Base-by-base conservation (phyloP, 345 rosid genomes). In the Euphorbia pulcherrima region DNA sequence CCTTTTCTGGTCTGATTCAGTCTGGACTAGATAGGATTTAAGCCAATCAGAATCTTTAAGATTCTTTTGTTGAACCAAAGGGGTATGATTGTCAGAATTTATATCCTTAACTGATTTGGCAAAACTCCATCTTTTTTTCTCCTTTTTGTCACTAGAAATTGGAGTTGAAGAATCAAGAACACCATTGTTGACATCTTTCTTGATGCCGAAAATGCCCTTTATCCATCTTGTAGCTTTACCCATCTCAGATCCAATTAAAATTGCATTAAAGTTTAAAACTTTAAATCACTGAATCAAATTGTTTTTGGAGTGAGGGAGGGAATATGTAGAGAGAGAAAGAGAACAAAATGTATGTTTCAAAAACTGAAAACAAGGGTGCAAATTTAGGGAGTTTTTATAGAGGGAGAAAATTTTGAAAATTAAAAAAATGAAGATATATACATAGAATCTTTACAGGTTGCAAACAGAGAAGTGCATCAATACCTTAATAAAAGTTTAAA, bases 221-320 rank as follows among this genome's bases (percentile, higher is more conserved):
- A 88, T 65, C 96, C 98, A 92, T 75, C 83, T 87, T 5, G 81
- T 29, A 50, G 83, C 88, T 77, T 76, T 86, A 0, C 91, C 97
- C 97, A 92, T 90, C 52, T 76, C 53, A 39, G 39, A 68, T 33
- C 51, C 55, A 66, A 56, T 11, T 39, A 73, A 24, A 46, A 69
- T 62, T 47, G 33, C 53, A 48, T 60, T 69, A 59, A 68, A 59
- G 2, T 46, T 40, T 1, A 61, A 47, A 53, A 21, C 10, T 21
- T 30, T 53, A 23, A 35, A 53, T 67, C 74, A 70, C 68, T 70
- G 54, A 70, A 62, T 37, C 53, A 67, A 62, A 62, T 33, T 16
- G 41, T 40, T 58, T 65, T 66, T 58, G 71, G 67, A 66, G 56
- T 21, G 29, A 20, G 53, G 51, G 52, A 65, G 59, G 39, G 6